These are phyloP conservation scores for Escovopsis sp. DNA, from an alignment of 2,329 filamentous ascomycete species.

Conservation along the genomic window DNA sequence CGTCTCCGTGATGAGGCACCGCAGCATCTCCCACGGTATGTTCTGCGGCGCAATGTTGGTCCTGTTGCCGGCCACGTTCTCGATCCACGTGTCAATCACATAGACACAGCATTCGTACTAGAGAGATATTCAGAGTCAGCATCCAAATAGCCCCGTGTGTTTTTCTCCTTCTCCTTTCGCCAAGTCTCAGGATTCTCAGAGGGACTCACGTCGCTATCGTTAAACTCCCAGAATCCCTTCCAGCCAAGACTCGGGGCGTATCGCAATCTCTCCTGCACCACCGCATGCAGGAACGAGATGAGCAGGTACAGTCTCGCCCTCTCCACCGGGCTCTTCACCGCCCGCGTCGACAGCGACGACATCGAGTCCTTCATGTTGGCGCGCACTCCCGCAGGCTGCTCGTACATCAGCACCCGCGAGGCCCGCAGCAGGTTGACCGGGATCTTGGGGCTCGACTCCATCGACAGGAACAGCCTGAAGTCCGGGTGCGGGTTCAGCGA, in stretches of 20 bases:
- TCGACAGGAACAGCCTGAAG: conserved; percentile 91
- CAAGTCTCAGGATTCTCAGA: not conserved
- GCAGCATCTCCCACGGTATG: conserved; percentile 93
- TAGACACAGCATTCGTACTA: conserved; percentile 94
- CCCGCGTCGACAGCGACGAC: conserved; percentile 62
- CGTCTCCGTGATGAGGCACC: conserved; percentile 79
- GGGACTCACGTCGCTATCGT: conserved; percentile 88
- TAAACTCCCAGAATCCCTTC: conserved; percentile 99
- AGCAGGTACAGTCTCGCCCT: conserved; percentile 80
- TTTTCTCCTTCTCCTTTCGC: too few relatives aligned
- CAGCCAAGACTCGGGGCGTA: conserved; percentile 90
- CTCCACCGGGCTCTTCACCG: conserved; percentile 74
- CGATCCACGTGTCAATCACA: conserved; percentile 92
- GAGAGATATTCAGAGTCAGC: conserved; percentile 3
- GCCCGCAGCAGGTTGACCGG: conserved; percentile 90
- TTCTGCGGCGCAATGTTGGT: conserved; percentile 89
- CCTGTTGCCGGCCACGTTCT: conserved; percentile 64
- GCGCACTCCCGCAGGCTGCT: conserved; percentile 89
- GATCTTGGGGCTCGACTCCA: conserved; percentile 95
- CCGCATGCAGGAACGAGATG: conserved; percentile 86
- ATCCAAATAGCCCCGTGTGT: not conserved
- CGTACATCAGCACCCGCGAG: conserved; percentile 90
- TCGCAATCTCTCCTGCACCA: conserved; percentile 84
- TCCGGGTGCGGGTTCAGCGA: conserved; percentile 85
- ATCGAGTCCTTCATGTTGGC: conserved; percentile 99